Evolutionary conservation across 2,329 filamentous ascomycete species (phyloP).

Genomic region (Lachnellula occidentalis): DNA sequence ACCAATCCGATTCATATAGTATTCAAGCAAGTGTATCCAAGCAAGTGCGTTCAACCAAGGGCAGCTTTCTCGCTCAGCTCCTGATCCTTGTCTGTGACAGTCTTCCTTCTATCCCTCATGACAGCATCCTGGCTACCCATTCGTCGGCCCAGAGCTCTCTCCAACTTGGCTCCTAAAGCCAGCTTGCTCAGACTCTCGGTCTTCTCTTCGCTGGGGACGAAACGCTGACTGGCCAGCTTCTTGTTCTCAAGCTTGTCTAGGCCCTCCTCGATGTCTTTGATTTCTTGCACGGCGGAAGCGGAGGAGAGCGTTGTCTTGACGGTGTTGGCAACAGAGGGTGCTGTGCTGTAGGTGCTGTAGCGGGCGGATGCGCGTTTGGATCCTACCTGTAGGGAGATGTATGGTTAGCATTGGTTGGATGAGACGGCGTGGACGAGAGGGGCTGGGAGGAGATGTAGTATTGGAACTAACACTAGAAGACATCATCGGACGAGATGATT

Average conservation of each 20-base stretch:
- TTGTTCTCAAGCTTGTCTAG: conserved; percentile 66
- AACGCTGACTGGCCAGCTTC: conserved; percentile 61
- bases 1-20: neutral
- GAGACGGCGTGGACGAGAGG: neutral
- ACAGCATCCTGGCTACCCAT: conserved; percentile 69
- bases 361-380: conserved; percentile 46
- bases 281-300: conserved; percentile 34
- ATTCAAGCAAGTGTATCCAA: no score
- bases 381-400: conserved; percentile 27
- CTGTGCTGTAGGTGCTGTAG: conserved; percentile 47
- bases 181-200: conserved; percentile 64
- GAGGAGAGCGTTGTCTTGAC: conserved; percentile 26
- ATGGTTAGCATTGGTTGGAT: conserved; percentile 14
- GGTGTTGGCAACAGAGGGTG: conserved; percentile 40
- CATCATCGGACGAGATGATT: conserved; percentile 52
- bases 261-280: conserved; percentile 59
- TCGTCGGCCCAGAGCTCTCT: conserved; percentile 61
- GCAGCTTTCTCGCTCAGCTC: conserved; percentile 13
- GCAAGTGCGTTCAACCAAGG: conserved; percentile 7
- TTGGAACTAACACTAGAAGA: conserved; percentile 42
- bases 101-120: conserved; percentile 40
- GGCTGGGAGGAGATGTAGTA: conserved; percentile 9
- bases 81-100: conserved; percentile 13
- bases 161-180: conserved; percentile 68
- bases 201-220: conserved; percentile 60